Conservation (phyloP, 2,329 filamentous ascomycete species). For the Calonectria multiphialidica region DNA sequence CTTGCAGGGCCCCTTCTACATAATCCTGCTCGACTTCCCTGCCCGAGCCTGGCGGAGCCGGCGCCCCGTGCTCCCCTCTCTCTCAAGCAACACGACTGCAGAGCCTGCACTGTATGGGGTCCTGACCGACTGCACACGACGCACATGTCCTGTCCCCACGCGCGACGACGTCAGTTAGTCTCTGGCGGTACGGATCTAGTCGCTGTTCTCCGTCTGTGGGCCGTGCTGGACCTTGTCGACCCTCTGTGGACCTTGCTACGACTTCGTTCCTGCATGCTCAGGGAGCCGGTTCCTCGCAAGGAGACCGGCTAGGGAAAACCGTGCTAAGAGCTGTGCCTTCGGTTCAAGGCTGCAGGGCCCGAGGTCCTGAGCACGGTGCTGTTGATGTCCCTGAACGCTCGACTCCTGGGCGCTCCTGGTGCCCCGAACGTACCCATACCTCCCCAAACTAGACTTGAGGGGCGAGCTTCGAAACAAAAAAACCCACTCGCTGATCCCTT, state of each 20-base stretch:
- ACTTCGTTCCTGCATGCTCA: conserved; percentile 46
- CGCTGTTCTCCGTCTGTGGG: conserved; percentile 27
- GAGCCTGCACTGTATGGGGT: conserved; percentile 21
- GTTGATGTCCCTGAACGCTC: conserved; percentile 30
- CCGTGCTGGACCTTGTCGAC: conserved; percentile 28
- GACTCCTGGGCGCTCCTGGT: conserved; percentile 19
- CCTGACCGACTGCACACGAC: conserved; percentile 17
- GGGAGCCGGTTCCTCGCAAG: conserved; percentile 32
- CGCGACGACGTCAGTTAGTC: conserved; percentile 34
- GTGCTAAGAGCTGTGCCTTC: conserved; percentile 31
- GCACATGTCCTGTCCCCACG: conserved; percentile 19
- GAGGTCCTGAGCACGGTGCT: conserved; percentile 32
- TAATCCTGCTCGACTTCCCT: conserved; percentile 17
- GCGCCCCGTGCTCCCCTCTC: conserved; percentile 16
- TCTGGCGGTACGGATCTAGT: conserved; percentile 22
- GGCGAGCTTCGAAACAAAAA: conserved; percentile 32
- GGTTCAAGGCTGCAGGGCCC: conserved; percentile 22
- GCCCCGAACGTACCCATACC: conserved; percentile 8
- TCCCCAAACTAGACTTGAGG: conserved; percentile 25
- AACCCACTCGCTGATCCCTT: conserved; percentile 33
- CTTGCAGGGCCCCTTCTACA: conserved; percentile 15
- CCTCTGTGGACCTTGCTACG: conserved; percentile 34
- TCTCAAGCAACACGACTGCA: conserved; percentile 2
- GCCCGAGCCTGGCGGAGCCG: conserved; percentile 11
- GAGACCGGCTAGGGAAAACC: conserved; percentile 29